Base-by-base conservation (phyloP, 2,329 filamentous ascomycete genomes). In the Parastagonospora avenae region DNA sequence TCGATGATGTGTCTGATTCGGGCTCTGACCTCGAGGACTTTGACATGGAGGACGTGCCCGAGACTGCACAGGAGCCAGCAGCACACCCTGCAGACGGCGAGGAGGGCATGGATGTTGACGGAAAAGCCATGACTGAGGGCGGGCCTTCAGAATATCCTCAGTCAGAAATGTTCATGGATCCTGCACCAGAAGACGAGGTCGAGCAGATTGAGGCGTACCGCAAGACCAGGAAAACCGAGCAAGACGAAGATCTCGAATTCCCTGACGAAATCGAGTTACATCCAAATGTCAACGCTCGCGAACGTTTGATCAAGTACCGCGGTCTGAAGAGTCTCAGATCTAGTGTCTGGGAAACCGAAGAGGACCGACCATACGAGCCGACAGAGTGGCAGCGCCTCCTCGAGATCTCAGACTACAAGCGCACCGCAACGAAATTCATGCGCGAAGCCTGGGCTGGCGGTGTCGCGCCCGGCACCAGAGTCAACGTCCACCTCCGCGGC, bases 251-350 rank as follows among this genome's bases (percentile, higher is more conserved):
- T 73, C 84, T 90, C 47, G 93, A 97, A 72, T 99, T 97, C 74
- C 94, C 94, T 0, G 94, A 99, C 60, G 94, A 99, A 74, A 94
- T 99, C 50, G 95, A 99, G 74, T 80, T 99, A 46, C 91, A 90
- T 60, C 94, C 95, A 0, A 84, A 93, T 46, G 91, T 95, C 3
- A 81, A 91, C 38, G 94, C 94, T 0, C 81, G 91, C 44, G 94
- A 99, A 75, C 84, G 94, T 38, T 78, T 99, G 46, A 85, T 89
- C 8, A 85, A 90, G 52, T 99, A 97, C 76, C 83, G 94, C 67
- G 94, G 94, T 36, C 77, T 99, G 59, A 99, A 97, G 82, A 96
- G 90, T 70, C 75, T 97, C 54, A 87, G 91, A 60, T 90, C 90
- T 10, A 96, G 91, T 66, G 81, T 83, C 8, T 99, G 94, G 94